Evolutionary conservation across 306 rosid genomes (phyloP).

Genomic region (Potentilla sterilis): DNA sequence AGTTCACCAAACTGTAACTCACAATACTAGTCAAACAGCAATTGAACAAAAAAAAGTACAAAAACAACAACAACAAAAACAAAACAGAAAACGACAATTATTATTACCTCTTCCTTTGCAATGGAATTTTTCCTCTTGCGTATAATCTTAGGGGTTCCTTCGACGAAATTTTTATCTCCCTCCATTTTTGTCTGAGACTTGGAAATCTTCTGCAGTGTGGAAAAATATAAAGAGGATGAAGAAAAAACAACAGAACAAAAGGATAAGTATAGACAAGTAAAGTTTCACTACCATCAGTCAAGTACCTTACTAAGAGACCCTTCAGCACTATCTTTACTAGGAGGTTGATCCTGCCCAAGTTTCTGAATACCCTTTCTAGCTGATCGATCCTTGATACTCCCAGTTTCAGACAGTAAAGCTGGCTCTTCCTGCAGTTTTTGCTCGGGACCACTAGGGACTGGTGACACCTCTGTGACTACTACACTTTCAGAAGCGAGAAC

Average conservation of each 20-base stretch:
- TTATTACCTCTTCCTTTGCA: slow-evolving; percentile 36
- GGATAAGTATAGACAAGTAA: background rate
- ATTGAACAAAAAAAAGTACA: background rate
- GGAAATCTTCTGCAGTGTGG: slow-evolving; percentile 27
- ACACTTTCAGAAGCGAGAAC: background rate
- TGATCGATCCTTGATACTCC: slow-evolving; percentile 28
- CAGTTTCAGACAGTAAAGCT: slow-evolving; percentile 29
- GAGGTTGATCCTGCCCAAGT: slow-evolving; percentile 28
- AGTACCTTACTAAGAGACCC: slow-evolving; percentile 45
- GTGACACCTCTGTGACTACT: slow-evolving; percentile 19
- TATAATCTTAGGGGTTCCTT: slow-evolving; percentile 34
- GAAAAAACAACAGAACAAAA: background rate
- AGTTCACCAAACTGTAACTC: slow-evolving; percentile 1
- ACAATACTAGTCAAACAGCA: background rate
- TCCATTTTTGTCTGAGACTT: slow-evolving; percentile 30
- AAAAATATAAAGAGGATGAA: background rate
- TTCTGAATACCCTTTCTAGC: slow-evolving; percentile 22
- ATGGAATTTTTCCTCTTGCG: slow-evolving; percentile 31
- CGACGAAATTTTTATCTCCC: slow-evolving; percentile 17
- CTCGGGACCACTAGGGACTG: slow-evolving; percentile 26
- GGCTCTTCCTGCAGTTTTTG: slow-evolving; percentile 26
- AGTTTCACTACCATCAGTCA: background rate
- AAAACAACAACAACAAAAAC: background rate
- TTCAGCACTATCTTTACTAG: slow-evolving; percentile 33
- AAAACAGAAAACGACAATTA: background rate